These are phyloP conservation scores for Aureobasidium melanogenum DNA, from an alignment of 2,329 filamentous ascomycete genomes.

Conservation along the genomic window DNA sequence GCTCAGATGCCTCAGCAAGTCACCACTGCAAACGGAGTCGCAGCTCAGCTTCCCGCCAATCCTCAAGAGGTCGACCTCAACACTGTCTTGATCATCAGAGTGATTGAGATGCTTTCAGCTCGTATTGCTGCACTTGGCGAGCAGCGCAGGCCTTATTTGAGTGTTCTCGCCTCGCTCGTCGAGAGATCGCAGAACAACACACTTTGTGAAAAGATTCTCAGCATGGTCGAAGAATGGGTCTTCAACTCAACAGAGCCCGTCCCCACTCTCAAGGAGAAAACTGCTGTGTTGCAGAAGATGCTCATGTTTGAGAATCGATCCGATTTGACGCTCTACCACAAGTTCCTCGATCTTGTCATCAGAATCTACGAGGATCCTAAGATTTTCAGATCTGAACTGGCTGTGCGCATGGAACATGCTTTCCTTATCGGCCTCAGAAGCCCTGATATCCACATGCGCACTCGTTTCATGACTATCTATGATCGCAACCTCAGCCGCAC, in stretches of 20 bases:
- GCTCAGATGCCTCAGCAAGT: constrained; percentile 53
- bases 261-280: constrained; percentile 97
- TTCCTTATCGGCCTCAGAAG: constrained; percentile 93
- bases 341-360: constrained; percentile 92
- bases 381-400: constrained; percentile 88
- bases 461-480: constrained; percentile 93
- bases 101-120: constrained; percentile 83
- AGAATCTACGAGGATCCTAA: constrained; percentile 97
- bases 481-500: constrained; percentile 91
- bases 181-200: constrained; percentile 85
- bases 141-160: constrained; percentile 84
- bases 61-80: constrained; percentile 80
- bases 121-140: constrained; percentile 91
- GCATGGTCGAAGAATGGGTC: constrained; percentile 92
- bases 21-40: constrained; percentile 34
- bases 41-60: constrained; percentile 50
- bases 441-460: constrained; percentile 91
- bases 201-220: constrained; percentile 84
- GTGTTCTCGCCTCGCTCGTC: constrained; percentile 85
- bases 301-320: constrained; percentile 79
- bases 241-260: constrained; percentile 92
- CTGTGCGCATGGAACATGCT: constrained; percentile 93
- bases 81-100: constrained; percentile 84
- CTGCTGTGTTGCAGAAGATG: constrained; percentile 98
- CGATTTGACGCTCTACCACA: constrained; percentile 77